Conservation (phyloP, 768 basidiomycete genomes). For the Leucocoprinus leucothites region DNA sequence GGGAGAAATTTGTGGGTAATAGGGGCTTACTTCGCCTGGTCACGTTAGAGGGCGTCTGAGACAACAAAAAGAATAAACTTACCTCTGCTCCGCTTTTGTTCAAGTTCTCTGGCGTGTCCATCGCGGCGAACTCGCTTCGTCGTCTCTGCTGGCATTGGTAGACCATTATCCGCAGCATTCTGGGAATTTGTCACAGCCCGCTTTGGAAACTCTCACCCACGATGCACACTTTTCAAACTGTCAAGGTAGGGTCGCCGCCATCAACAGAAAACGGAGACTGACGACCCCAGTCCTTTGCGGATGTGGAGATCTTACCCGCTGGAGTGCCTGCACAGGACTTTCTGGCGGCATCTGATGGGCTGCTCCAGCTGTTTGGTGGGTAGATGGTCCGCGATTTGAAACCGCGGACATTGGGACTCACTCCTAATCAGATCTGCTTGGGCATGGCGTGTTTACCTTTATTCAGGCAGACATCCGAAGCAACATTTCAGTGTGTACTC, state of each 20-base stretch:
- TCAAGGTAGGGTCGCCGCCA: conserved; percentile 10
- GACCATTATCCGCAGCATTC: not conserved
- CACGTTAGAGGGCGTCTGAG: conserved; percentile 2
- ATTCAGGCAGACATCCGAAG: conserved; percentile 67
- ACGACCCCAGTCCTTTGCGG: conserved; percentile 70
- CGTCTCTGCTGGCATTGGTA: not conserved
- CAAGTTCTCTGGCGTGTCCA: conserved; percentile 60
- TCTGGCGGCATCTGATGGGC: conserved; percentile 85
- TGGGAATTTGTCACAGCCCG: not conserved
- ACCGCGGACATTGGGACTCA: conserved; percentile 12
- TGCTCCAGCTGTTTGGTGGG: conserved; percentile 71
- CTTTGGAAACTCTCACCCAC: not conserved
- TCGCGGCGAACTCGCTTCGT: conserved; percentile 41
- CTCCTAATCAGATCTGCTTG: conserved; percentile 53
- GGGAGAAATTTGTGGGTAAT: not conserved
- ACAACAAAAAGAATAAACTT: conserved; percentile 10
- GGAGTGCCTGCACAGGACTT: conserved; percentile 83
- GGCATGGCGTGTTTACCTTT: conserved; percentile 68
- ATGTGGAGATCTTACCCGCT: conserved; percentile 69
- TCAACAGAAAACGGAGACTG: too few species aligned
- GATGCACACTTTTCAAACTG: not conserved
- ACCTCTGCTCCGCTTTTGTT: conserved; percentile 64
- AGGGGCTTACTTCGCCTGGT: conserved; percentile 25
- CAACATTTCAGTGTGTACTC: conserved; percentile 56
- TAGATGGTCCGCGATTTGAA: conserved; percentile 1